Conservation (phyloP, 768 basidiomycete species). For the Pleurotus djamor region DNA sequence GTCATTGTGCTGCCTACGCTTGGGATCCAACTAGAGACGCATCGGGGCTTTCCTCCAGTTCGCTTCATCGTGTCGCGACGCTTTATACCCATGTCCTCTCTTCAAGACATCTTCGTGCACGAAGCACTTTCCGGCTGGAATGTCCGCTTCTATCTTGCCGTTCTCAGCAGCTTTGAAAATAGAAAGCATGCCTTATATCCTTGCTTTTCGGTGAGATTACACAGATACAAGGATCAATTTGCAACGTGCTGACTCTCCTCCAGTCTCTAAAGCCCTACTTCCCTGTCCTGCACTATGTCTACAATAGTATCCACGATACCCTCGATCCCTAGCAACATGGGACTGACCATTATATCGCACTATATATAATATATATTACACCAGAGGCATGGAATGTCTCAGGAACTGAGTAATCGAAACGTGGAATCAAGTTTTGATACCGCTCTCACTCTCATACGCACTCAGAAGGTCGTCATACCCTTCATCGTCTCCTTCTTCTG, state of each 20-base stretch:
- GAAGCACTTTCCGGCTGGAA: constrained; percentile 75
- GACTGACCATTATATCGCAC: no score
- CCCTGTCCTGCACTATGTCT: constrained; percentile 56
- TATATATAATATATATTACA: no score
- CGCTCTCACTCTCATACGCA: constrained; percentile 80
- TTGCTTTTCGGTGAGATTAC: constrained; percentile 53
- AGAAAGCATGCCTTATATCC: constrained; percentile 41
- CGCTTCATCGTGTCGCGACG: constrained; percentile 35
- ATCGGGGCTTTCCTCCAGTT: constrained; percentile 49
- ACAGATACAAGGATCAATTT: background rate
- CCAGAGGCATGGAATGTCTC: background rate
- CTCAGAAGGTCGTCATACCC: constrained; percentile 76
- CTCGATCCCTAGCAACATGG: constrained; percentile 18
- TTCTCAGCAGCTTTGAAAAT: constrained; percentile 29
- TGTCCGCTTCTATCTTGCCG: constrained; percentile 65
- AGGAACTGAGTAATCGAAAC: background rate
- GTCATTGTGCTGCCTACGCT: constrained; percentile 62
- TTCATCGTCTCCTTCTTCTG: constrained; percentile 77
- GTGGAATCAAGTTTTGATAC: constrained; percentile 10
- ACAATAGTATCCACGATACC: constrained; percentile 54
- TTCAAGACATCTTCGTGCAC: constrained; percentile 69
- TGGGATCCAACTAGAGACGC: constrained; percentile 75
- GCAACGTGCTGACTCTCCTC: background rate
- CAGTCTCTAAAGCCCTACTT: constrained; percentile 69
- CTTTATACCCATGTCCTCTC: constrained; percentile 55